Evolutionary conservation across 495 filamentous ascomycete genomes (phyloP).

Genomic region (Annulohypoxylon maeteangense): DNA sequence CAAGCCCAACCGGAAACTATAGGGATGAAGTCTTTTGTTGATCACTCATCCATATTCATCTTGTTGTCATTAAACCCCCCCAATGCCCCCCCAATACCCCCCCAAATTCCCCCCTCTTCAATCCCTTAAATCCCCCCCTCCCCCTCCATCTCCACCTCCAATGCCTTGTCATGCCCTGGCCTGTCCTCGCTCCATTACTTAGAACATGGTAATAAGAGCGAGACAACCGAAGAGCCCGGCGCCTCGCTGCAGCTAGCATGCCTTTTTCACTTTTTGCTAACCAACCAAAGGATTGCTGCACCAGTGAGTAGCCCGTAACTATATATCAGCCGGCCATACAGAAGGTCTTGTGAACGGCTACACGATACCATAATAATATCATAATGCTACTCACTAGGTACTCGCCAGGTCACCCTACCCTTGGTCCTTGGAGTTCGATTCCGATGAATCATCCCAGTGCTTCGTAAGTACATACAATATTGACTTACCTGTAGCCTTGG

Average conservation of each 20-base stretch:
- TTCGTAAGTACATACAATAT: constrained; percentile 16
- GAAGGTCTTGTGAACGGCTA: constrained; percentile 34
- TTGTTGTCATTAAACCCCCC: constrained; percentile 10
- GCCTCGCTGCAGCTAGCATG: constrained; percentile 42
- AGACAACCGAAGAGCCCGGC: constrained; percentile 30
- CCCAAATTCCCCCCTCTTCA: neutral
- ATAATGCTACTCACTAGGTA: constrained; percentile 23
- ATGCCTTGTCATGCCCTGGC: neutral
- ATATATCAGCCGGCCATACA: constrained; percentile 34
- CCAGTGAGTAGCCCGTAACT: constrained; percentile 28
- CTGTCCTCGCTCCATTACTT: constrained; percentile 13
- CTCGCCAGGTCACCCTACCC: constrained; percentile 27
- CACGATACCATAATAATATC: constrained; percentile 29
- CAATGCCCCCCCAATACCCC: neutral
- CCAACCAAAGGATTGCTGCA: constrained; percentile 32
- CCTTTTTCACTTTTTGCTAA: constrained; percentile 27
- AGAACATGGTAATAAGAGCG: constrained; percentile 23
- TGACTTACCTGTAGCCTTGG: constrained; percentile 17
- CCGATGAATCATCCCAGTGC: constrained; percentile 34
- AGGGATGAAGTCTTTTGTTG: constrained; percentile 11
- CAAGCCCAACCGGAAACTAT: constrained; percentile 8
- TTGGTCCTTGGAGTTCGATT: constrained; percentile 25
- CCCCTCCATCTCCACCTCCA: constrained; percentile 8
- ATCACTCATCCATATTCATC: constrained; percentile 24
- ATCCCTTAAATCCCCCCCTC: constrained; percentile 7